These are phyloP conservation scores for Blumeria hordei DNA, from an alignment of 2,329 filamentous ascomycete genomes.

Conservation along the genomic window DNA sequence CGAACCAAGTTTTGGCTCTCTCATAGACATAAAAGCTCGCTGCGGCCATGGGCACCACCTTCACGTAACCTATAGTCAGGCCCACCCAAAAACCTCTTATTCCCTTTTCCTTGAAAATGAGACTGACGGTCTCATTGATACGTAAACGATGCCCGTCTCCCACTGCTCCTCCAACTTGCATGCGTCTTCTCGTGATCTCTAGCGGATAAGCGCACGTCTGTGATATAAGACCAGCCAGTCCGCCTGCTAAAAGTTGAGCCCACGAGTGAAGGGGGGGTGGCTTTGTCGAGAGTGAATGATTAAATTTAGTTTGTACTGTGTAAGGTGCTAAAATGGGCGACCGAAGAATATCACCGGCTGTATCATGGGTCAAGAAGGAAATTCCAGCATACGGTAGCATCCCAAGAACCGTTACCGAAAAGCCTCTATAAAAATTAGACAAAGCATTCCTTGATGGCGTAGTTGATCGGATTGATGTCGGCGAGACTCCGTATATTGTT, in stretches of 20 bases:
- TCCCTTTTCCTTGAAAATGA: constrained; percentile 56
- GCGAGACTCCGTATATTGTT: constrained; percentile 65
- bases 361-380: constrained; percentile 89
- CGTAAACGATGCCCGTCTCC: constrained; percentile 63
- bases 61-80: constrained; percentile 81
- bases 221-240: constrained; percentile 64
- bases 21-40: constrained; percentile 43
- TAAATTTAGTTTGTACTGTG: constrained; percentile 46
- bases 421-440: constrained; percentile 85
- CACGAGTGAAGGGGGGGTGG: constrained; percentile 54
- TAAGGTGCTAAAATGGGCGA: constrained; percentile 39
- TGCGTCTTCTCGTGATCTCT: constrained; percentile 72
- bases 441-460: constrained; percentile 39
- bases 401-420: constrained; percentile 67
- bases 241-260: constrained; percentile 69
- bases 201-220: constrained; percentile 87
- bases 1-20: constrained; percentile 35
- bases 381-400: constrained; percentile 95
- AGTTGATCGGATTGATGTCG: constrained; percentile 13
- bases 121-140: constrained; percentile 52
- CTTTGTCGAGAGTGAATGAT: constrained; percentile 30
- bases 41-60: constrained; percentile 75
- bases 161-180: constrained; percentile 91
- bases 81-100: constrained; percentile 75
- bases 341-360: constrained; percentile 62